Base-by-base conservation (phyloP, 2,329 filamentous ascomycete genomes). In the Chlorencoelia australis region DNA sequence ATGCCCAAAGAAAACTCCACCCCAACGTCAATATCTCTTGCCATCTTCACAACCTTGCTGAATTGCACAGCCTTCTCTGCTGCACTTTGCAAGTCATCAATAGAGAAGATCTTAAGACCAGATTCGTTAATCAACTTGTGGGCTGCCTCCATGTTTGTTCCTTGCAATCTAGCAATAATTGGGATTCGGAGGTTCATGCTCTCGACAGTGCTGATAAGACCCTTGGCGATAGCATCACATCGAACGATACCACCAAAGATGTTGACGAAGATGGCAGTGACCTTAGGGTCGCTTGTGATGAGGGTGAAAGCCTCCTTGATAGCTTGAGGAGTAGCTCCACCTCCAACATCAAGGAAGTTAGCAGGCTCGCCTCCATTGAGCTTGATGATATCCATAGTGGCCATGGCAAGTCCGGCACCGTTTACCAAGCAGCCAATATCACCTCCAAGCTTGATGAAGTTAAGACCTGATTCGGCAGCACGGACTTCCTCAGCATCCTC, bases 371-470 rank as follows among this genome's bases (percentile, higher is more conserved):
- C 91, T 53, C 91, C 91, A 68, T 96, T 98, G 47, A 98, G 77
- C 79, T 98, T 96, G 76, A 98, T 98, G 65, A 98, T 96, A 66
- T 98, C 91, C 91, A 98, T 98, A 62, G 91, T 98, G 47, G 91
- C 91, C 91, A 98, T 98, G 67, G 91, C 91, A 51, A 98, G 82
- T 69, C 91, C 91, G 56, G 91, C 91, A 62, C 91, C 91, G 70
- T 98, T 98, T 70, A 98, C 91, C 53, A 96, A 74, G 72, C 91
- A 98, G 66, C 91, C 91, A 61, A 98, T 98, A 62, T 98, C 91
- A 61, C 91, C 91, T 60, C 96, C 91, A 44, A 98, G 82, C 78
- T 98, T 98, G 75, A 98, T 98, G 71, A 98, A 98, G 79, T 98
- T 98, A 52, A 98, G 78, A 56, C 86, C 86, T 51, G 79, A 88